Evolutionary conservation across 139 green algal species (phyloP).

Genomic region (Micractinium conductrix): DNA sequence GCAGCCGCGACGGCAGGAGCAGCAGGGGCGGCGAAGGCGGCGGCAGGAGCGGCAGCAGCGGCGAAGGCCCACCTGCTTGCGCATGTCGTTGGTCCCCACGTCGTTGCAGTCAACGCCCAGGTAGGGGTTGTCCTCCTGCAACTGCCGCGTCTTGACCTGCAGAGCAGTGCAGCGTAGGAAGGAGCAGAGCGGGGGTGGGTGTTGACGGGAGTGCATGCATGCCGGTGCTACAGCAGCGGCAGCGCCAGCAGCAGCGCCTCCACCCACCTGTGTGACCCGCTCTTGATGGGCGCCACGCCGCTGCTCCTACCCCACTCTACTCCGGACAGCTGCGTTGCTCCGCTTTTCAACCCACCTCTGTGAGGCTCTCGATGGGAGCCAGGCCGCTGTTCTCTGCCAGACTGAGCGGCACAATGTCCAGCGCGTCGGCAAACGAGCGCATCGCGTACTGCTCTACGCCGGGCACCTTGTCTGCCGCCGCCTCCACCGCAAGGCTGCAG

Average conservation of each 20-base stretch:
- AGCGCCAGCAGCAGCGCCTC: no score
- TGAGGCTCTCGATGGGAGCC: constrained; percentile 92
- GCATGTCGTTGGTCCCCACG: constrained; percentile 97
- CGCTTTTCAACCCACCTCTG: constrained; percentile 71
- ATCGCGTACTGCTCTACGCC: constrained; percentile 97
- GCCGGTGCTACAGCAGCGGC: no score
- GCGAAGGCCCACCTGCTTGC: no score
- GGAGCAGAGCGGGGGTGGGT: not conserved
- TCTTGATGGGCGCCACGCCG: no score
- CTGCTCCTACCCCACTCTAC: no score
- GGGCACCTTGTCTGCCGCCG: constrained; percentile 76
- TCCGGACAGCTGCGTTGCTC: no score
- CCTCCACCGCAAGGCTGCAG: constrained; percentile 90
- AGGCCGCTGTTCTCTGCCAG: constrained; percentile 97
- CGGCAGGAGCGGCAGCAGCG: no score
- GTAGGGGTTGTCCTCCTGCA: constrained; percentile 89
- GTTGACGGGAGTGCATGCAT: not conserved
- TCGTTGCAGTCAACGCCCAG: constrained; percentile 99
- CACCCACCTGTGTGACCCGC: not conserved
- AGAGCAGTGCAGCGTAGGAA: constrained; percentile 18
- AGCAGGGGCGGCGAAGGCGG: no score
- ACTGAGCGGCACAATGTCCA: constrained; percentile 91
- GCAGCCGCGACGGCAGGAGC: no score
- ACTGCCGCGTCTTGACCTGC: constrained; percentile 76
- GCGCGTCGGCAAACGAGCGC: constrained; percentile 94